Percentiles rank a stretch among this genome's conserved stretches.
Conservation (phyloP, 192 early-diverging fungal genomes). For the Backusella macrospora region DNA sequence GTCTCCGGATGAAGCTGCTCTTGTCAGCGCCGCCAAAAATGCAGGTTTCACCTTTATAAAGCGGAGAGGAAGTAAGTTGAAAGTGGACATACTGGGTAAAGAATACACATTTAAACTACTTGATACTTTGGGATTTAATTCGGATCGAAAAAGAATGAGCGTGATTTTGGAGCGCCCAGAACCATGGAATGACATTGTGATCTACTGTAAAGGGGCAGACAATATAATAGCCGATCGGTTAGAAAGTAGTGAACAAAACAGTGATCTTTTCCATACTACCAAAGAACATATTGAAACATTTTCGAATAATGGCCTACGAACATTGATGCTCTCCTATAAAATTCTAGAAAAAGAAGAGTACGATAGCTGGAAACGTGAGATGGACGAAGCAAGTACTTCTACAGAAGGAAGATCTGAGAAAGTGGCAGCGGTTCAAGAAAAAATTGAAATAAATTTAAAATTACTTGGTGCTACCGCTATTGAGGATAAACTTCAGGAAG, state of each 20-base stretch:
- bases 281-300: conserved; percentile 71
- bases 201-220: conserved; percentile 96
- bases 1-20: conserved; percentile 83
- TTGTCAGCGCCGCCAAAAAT: conserved; percentile 79
- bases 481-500: conserved; percentile 96
- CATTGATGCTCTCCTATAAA: conserved; percentile 86
- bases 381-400: conserved; percentile 69
- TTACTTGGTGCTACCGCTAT: conserved; percentile 96
- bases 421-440: conserved; percentile 70
- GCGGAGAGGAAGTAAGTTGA: conserved; percentile 54
- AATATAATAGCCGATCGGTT: conserved; percentile 92
- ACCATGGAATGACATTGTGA: conserved; percentile 75
- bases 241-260: conserved; percentile 42
- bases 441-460: conserved; percentile 80
- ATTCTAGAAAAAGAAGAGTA: conserved; percentile 74
- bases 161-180: conserved; percentile 77
- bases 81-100: conserved; percentile 72
- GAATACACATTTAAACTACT: conserved; percentile 74
- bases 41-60: conserved; percentile 74
- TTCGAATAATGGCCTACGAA: conserved; percentile 87
- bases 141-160: conserved; percentile 95
- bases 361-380: conserved; percentile 71
- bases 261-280: conserved; percentile 56
- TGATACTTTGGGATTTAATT: conserved; percentile 94
- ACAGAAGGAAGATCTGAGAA: conserved; percentile 76